Conservation (phyloP, 768 basidiomycete species). For the Lenzites betulinus region DNA sequence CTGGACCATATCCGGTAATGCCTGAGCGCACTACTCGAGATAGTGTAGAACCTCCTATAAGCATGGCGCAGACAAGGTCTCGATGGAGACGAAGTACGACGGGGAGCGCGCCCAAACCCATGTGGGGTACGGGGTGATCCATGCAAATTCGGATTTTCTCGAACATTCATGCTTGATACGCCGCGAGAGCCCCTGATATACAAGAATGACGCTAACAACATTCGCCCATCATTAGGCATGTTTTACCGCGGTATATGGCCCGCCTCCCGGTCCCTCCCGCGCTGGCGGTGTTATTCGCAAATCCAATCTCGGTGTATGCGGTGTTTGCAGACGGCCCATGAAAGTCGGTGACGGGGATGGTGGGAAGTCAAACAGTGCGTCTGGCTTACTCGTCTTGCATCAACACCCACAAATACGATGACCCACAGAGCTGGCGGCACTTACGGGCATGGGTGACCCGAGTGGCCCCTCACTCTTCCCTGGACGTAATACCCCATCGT, state of each 20-base stretch:
- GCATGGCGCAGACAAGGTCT: too few relatives aligned
- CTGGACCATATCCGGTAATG: neutral
- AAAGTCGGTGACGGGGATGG: constrained; percentile 88
- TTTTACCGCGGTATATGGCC: constrained; percentile 95
- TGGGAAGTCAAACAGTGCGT: constrained; percentile 85
- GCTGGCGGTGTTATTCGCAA: constrained; percentile 48
- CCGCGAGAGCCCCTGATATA: too few relatives aligned
- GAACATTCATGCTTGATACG: too few relatives aligned
- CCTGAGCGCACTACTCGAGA: too few relatives aligned
- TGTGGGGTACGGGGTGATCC: too few relatives aligned
- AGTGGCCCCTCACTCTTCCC: constrained; percentile 59
- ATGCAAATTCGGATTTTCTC: too few relatives aligned
- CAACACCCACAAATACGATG: neutral
- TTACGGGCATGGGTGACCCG: constrained; percentile 85
- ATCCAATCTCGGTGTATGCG: constrained; percentile 90
- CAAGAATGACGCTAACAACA: constrained; percentile 5
- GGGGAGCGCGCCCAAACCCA: too few relatives aligned
- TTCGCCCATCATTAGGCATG: constrained; percentile 69
- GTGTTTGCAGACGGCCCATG: constrained; percentile 96
- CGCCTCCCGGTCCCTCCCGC: constrained; percentile 62
- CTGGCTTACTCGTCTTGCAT: neutral
- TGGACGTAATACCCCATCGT: constrained; percentile 62
- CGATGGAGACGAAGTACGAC: too few relatives aligned
- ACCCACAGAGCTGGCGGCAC: constrained; percentile 80
- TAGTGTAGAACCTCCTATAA: too few relatives aligned